A percentile compares a stretch with the other conserved stretches of the same genome.
phyloP scores from a whole-genome alignment of 345 rosid species.

The Acer yangbiense region DNA sequence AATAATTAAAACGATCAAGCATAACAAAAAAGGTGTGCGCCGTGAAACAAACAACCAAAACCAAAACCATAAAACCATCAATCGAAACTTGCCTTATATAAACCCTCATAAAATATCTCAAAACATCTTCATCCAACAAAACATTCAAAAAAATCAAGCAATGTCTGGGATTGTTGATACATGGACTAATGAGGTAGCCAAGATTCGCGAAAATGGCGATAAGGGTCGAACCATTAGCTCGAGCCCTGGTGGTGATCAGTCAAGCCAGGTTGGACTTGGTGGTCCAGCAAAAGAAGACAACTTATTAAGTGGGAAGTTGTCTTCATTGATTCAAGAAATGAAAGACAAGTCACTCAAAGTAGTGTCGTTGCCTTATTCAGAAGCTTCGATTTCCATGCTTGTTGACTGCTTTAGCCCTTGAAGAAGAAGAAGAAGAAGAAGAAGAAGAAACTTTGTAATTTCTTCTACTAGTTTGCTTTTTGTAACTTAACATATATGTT shows the following conservation, averaged over 20 bases:
- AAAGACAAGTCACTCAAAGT: background rate
- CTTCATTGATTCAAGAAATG: slow-evolving; percentile 7
- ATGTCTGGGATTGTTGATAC: slow-evolving; percentile 57
- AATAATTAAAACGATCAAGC: background rate
- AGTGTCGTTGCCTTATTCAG: slow-evolving; percentile 9
- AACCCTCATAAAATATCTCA: background rate
- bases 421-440: no score
- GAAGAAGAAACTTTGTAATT: no score
- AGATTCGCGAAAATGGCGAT: slow-evolving; percentile 29
- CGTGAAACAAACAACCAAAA: background rate
- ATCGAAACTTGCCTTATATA: background rate
- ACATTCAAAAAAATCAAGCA: background rate
- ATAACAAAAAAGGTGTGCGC: background rate
- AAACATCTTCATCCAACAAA: background rate
- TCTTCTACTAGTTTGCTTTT: background rate
- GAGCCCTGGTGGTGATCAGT: background rate
- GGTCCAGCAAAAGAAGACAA: slow-evolving; percentile 11
- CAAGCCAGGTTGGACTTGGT: slow-evolving; percentile 12
- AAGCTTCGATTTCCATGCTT: slow-evolving; percentile 35
- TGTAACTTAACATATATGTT: background rate
- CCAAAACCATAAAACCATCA: background rate
- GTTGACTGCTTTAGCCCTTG: slow-evolving; percentile 30
- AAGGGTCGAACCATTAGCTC: slow-evolving; percentile 21
- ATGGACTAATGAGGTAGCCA: slow-evolving; percentile 41
- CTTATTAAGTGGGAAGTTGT: slow-evolving; percentile 16